Evolutionary conservation across 345 rosid genomes (phyloP).

Genomic region (Gossypium mustelinum): DNA sequence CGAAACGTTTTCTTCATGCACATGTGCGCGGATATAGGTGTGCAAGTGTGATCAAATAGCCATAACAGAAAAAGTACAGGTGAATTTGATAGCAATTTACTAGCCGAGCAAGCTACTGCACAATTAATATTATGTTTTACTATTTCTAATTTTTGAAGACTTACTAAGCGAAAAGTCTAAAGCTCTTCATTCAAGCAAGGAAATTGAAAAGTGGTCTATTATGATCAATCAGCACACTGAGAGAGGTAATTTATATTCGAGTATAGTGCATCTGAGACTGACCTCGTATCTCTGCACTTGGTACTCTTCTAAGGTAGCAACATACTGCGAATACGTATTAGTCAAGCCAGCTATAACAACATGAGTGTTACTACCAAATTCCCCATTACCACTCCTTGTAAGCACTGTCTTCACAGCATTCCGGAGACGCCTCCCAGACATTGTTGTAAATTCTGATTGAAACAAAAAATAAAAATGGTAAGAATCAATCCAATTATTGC

Average conservation of each 20-base stretch:
- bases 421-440: constrained; percentile 99
- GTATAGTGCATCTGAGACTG: constrained; percentile 13
- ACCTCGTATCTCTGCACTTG: constrained; percentile 93
- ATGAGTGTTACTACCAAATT: constrained; percentile 45
- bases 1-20: not conserved
- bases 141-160: too few species aligned
- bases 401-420: constrained; percentile 78
- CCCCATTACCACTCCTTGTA: constrained; percentile 40
- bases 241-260: not conserved
- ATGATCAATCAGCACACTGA: not conserved
- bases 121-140: too few species aligned
- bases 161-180: not conserved
- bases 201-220: not conserved
- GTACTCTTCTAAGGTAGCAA: constrained; percentile 92
- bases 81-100: not conserved
- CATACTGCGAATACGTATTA: constrained; percentile 85
- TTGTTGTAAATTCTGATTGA: constrained; percentile 79
- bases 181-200: not conserved
- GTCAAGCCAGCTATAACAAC: constrained; percentile 91
- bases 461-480: constrained; percentile 12
- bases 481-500: not conserved
- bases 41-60: not conserved
- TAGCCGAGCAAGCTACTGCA: not conserved
- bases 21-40: not conserved
- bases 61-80: not conserved